These are phyloP conservation scores for Suhomyces guaymorum DNA, from an alignment of 1,139 yeast genomes.

Conservation along the genomic window DNA sequence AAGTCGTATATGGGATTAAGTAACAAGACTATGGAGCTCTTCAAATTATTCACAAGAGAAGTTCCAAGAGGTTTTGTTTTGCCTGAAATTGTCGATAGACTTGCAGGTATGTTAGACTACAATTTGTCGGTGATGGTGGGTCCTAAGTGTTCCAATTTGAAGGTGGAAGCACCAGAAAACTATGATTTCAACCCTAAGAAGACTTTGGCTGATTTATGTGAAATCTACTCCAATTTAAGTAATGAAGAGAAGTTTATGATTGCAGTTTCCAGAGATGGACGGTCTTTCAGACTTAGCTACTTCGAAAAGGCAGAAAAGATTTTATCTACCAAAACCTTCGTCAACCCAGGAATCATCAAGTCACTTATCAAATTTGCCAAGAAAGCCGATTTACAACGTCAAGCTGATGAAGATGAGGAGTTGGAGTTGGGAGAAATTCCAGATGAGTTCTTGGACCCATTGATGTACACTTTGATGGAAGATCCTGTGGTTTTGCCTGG, in stretches of 20 bases:
- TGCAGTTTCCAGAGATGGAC: slow-evolving; percentile 87
- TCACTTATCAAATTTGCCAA: slow-evolving; percentile 58
- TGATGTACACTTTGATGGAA: slow-evolving; percentile 93
- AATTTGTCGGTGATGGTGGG: slow-evolving; percentile 90
- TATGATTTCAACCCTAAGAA: slow-evolving; percentile 82
- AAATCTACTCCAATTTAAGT: slow-evolving; percentile 73
- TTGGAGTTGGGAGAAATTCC: slow-evolving; percentile 90
- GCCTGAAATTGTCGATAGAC: slow-evolving; percentile 87
- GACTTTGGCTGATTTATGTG: slow-evolving; percentile 66
- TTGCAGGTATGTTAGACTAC: slow-evolving; percentile 94
- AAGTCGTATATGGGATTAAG: slow-evolving; percentile 80
- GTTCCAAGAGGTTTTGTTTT: slow-evolving; percentile 86
- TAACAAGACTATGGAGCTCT: slow-evolving; percentile 76
- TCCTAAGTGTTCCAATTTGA: slow-evolving; percentile 85
- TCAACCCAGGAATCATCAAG: slow-evolving; percentile 54
- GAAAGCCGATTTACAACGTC: slow-evolving; percentile 60
- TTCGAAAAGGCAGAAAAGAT: slow-evolving; percentile 73
- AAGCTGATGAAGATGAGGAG: slow-evolving; percentile 77
- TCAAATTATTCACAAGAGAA: slow-evolving; percentile 79
- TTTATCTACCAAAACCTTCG: slow-evolving; percentile 54
- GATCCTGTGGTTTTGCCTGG: slow-evolving; percentile 93
- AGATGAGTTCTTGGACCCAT: slow-evolving; percentile 94
- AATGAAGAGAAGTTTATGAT: slow-evolving; percentile 61
- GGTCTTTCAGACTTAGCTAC: slow-evolving; percentile 71
- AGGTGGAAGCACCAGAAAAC: slow-evolving; percentile 80